A percentile compares a stretch with the other conserved stretches of the same genome.
Conservation (phyloP, 2,329 filamentous ascomycete genomes). For the Paecilomyces variotii region DNA sequence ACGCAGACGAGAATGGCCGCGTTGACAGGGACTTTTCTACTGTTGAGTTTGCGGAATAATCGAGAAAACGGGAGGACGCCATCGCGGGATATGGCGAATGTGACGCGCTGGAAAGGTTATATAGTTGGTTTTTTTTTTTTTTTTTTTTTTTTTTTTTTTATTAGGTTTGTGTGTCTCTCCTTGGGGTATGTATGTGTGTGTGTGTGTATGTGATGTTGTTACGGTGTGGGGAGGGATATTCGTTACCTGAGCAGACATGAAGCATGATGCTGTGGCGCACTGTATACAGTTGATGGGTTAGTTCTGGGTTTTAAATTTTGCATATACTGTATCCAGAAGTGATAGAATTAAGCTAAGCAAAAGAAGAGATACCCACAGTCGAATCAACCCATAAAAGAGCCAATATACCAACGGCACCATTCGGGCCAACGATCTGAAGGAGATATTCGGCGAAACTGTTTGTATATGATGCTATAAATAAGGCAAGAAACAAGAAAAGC, state of each 20-base stretch:
- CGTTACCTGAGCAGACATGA: not conserved
- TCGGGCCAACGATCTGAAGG: constrained; percentile 27
- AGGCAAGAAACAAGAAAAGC: too few species aligned
- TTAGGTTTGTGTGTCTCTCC: too few species aligned
- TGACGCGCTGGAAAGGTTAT: constrained; percentile 26
- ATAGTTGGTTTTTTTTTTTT: not conserved
- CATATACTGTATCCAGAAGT: not conserved
- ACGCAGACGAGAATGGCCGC: constrained; percentile 26
- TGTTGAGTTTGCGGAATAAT: constrained; percentile 26
- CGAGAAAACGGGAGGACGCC: constrained; percentile 30
- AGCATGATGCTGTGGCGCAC: not conserved
- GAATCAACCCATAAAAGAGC: constrained; percentile 31
- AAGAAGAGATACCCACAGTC: constrained; percentile 15
- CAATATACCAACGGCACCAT: constrained; percentile 28
- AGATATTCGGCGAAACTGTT: constrained; percentile 37
- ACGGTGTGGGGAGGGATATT: too few species aligned
- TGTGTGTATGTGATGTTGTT: too few species aligned
- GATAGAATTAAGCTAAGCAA: not conserved
- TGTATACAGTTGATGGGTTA: not conserved
- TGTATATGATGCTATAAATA: constrained; percentile 17
- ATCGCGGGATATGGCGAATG: constrained; percentile 34
- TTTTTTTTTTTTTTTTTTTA: not conserved
- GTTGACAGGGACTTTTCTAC: constrained; percentile 28
- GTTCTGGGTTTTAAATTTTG: too few species aligned
- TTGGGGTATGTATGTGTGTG: too few species aligned